Percentiles rank a stretch among this genome's conserved stretches.
These are phyloP conservation scores for Sporothrix protearum DNA, from an alignment of 2,329 filamentous ascomycete species.

Conservation along the genomic window DNA sequence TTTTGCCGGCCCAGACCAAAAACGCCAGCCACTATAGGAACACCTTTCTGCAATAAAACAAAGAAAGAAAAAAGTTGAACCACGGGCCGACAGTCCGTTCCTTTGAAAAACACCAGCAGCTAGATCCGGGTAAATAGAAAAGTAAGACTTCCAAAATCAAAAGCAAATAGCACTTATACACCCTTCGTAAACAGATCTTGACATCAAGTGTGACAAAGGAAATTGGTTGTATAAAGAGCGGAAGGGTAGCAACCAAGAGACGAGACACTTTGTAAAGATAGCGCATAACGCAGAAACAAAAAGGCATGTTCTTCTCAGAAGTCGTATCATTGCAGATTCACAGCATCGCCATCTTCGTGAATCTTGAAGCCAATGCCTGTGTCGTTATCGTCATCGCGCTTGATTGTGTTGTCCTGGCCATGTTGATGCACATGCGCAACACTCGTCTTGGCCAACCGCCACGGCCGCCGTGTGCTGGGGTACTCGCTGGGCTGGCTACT, in stretches of 20 bases:
- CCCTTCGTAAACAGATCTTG: not conserved
- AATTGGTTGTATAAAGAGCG: not conserved
- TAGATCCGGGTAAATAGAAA: not conserved
- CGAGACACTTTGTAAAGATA: not conserved
- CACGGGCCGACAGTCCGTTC: not conserved
- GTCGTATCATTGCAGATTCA: not conserved
- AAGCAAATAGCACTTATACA: not conserved
- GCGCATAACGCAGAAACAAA: not conserved
- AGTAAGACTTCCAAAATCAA: not conserved
- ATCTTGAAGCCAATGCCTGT: conserved; percentile 26
- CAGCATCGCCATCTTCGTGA: conserved; percentile 27
- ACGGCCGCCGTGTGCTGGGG: conserved; percentile 48
- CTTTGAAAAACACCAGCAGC: not conserved
- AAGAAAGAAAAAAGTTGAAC: conserved; percentile 8
- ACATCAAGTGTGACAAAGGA: not conserved
- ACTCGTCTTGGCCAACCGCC: conserved; percentile 29
- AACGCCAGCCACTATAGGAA: not conserved
- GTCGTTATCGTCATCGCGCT: conserved; percentile 15
- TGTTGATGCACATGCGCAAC: not conserved
- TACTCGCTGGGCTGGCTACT: conserved; percentile 57
- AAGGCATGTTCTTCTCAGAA: not conserved
- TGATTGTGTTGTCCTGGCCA: conserved; percentile 25
- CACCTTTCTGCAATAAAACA: not conserved
- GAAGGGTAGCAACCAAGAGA: not conserved
- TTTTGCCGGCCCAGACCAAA: not conserved